Conservation (phyloP, 2,329 filamentous ascomycete species). For the Colletotrichum gloeosporioides region DNA sequence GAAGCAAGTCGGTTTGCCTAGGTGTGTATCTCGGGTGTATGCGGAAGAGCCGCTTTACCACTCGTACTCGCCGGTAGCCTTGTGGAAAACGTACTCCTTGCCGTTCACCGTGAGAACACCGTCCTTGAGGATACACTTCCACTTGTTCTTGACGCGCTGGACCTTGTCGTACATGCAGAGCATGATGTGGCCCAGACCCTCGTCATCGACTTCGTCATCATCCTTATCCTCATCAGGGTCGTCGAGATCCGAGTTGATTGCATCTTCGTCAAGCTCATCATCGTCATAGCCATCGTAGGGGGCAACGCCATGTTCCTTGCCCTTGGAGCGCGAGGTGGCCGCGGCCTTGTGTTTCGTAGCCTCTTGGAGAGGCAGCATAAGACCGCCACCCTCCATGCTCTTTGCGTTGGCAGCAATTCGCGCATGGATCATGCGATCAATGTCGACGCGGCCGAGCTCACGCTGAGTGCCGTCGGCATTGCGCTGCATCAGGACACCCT, state of each 20-base stretch:
- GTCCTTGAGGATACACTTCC: conserved; percentile 98
- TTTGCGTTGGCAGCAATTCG: conserved; percentile 70
- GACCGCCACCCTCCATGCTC: conserved; percentile 75
- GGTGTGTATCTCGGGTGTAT: background rate
- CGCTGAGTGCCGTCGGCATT: conserved; percentile 57
- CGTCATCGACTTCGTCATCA: conserved; percentile 87
- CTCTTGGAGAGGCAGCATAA: conserved; percentile 75
- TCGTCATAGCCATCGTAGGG: conserved; percentile 71
- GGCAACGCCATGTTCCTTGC: conserved; percentile 37
- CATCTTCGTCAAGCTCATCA: conserved; percentile 80
- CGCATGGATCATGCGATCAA: conserved; percentile 73
- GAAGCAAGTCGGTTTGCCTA: background rate
- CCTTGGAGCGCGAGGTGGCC: conserved; percentile 21
- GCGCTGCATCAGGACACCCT: conserved; percentile 64
- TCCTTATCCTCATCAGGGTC: conserved; percentile 87
- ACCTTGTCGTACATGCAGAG: conserved; percentile 99
- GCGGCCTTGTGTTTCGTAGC: conserved; percentile 44
- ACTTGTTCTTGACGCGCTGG: conserved; percentile 98
- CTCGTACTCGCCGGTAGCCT: conserved; percentile 96
- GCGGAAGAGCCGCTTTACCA: conserved; percentile 66
- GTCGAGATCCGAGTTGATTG: conserved; percentile 97
- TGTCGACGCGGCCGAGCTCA: conserved; percentile 64
- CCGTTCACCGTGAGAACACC: conserved; percentile 92
- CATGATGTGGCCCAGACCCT: conserved; percentile 87
- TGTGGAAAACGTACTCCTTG: conserved; percentile 98